Evolutionary conservation across 2,329 filamentous ascomycete genomes (phyloP).

Genomic region (Stachybotrys elegans): DNA sequence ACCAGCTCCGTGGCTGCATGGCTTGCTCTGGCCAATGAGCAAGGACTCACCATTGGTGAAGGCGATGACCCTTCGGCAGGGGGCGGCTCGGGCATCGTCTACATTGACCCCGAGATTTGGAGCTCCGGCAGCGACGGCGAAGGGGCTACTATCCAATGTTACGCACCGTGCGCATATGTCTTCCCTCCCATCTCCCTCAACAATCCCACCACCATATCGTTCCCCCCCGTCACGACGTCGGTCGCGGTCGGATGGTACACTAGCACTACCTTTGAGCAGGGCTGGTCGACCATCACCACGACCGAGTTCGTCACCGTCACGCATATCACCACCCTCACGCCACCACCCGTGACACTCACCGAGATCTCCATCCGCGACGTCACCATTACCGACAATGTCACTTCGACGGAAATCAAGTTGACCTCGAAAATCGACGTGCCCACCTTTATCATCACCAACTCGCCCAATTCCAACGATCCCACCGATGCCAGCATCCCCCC

Average conservation of each 20-base stretch:
- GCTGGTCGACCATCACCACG: neutral
- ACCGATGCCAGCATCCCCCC: neutral
- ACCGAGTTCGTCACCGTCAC: neutral
- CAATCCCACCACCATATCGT: neutral
- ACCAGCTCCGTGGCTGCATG: conserved; percentile 1
- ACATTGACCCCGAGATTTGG: conserved; percentile 2
- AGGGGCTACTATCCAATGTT: neutral
- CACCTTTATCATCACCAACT: neutral
- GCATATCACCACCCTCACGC: neutral
- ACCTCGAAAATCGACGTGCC: neutral
- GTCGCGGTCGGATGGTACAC: conserved; percentile 2
- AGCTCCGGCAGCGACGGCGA: neutral
- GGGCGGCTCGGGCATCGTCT: conserved; percentile 1
- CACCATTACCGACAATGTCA: neutral
- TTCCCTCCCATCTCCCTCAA: neutral
- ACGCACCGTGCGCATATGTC: neutral
- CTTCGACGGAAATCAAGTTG: neutral
- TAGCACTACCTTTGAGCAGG: neutral
- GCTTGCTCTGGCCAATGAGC: neutral
- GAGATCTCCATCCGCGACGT: neutral
- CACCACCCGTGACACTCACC: neutral
- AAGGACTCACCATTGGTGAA: neutral
- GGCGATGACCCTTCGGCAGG: neutral
- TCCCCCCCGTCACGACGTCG: conserved; percentile 1
- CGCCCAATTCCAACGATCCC: neutral